Base-by-base conservation (phyloP, 2,329 filamentous ascomycete genomes). In the Rachicladosporium sp. region DNA sequence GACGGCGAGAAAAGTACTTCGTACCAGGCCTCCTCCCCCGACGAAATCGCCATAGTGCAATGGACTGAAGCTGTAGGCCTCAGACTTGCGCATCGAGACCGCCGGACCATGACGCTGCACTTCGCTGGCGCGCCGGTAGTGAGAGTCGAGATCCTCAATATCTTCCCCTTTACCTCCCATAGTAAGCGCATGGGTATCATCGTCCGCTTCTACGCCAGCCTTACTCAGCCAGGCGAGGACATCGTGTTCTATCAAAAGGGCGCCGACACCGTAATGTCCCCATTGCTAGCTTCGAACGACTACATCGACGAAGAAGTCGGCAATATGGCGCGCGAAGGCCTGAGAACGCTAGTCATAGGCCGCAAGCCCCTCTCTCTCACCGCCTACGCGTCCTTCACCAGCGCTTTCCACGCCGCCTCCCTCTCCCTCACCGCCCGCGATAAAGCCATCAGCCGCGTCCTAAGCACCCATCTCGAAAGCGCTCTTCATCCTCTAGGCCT, bases 161-260 rank as follows among this genome's bases (percentile, higher is more conserved):
- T 96, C 2, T 98, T 98, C 52, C 93, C 93, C 0, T 98, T 98
- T 58, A 98, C 91, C 0, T 95, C 88, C 0, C 91, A 96, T 49
- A 89, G 89, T 49, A 98, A 98, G 64, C 78, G 91, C 38, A 98
- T 98, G 91, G 91, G 93, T 7, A 89, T 98, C 43, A 80, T 98
- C 44, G 85, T 95, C 12, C 82, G 88, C 50, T 95, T 96, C 54
- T 64, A 72, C 2, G 52, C 63, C 1, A 57, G 70, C 2, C 66
- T 71, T 1, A 50, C 57, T 5, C 63, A 66, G 0, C 62, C 65
- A 31, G 63, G 75, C 8, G 67, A 70, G 8, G 69, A 70, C 35
- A 89, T 96, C 23, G 95, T 89, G 83, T 98, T 98, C 64, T 96
- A 89, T 56, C 88, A 98, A 55, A 98, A 98, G 62, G 91, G 91